Evolutionary conservation across 2,329 filamentous ascomycete genomes (phyloP).

Genomic region (Neoscytalidium dimidiatum): DNA sequence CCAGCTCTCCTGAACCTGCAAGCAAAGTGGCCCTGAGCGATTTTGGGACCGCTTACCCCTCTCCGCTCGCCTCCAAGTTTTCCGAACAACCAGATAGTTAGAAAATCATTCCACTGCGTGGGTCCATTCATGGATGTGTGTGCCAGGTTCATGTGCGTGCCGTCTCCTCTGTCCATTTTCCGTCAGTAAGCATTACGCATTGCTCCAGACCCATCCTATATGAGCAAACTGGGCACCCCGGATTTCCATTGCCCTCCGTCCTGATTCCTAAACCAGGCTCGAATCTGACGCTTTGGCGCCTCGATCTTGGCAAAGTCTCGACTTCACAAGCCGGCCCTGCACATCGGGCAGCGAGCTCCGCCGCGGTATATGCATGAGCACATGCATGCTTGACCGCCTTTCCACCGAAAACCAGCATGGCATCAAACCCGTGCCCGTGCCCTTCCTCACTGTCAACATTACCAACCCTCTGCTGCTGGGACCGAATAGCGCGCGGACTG

Average conservation of each 20-base stretch:
- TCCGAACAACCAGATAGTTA: not conserved
- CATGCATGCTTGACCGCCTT: slow-evolving; percentile 7
- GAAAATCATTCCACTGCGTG: not conserved
- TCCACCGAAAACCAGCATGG: not conserved
- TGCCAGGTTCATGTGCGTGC: not conserved
- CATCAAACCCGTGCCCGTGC: not conserved
- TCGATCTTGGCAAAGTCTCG: slow-evolving; percentile 4
- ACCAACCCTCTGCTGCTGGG: not conserved
- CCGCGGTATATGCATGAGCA: not conserved
- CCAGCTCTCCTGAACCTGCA: not conserved
- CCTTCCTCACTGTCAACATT: not conserved
- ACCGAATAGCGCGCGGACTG: not conserved
- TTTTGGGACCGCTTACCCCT: not conserved
- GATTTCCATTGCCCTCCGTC: not conserved
- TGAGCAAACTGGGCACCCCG: not conserved
- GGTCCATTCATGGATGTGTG: not conserved
- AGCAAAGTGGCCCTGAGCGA: not conserved
- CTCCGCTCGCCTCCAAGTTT: not conserved
- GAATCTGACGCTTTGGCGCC: not conserved
- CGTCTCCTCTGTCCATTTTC: not conserved
- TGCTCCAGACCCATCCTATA: not conserved
- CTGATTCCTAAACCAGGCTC: not conserved
- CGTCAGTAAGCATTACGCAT: not conserved
- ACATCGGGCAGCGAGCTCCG: not conserved
- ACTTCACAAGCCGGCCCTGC: not conserved